Conservation (phyloP, 2,329 filamentous ascomycete genomes). For the Epichloe uncinata region DNA sequence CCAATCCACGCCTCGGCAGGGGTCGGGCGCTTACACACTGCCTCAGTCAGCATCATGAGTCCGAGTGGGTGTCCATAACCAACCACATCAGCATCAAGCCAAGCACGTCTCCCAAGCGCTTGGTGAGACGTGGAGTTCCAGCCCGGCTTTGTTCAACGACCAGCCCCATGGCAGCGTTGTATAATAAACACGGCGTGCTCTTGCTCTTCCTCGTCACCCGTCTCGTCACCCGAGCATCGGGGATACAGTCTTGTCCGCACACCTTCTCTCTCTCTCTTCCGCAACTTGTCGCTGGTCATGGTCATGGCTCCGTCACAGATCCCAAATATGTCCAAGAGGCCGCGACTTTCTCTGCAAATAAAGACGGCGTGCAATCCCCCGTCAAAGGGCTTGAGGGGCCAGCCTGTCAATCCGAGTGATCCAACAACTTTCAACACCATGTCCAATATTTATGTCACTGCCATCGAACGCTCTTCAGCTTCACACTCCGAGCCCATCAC, state of each 20-base stretch:
- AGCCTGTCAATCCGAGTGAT: slow-evolving; percentile 38
- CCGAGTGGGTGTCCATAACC: not conserved
- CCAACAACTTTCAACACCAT: slow-evolving; percentile 53
- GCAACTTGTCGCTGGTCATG: slow-evolving; percentile 4
- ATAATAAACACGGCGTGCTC: not conserved
- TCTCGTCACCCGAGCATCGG: not conserved
- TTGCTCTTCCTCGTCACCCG: not conserved
- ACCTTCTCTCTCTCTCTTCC: not conserved
- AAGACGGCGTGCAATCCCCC: slow-evolving; percentile 28
- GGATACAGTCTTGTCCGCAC: not conserved
- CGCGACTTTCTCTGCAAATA: slow-evolving; percentile 43
- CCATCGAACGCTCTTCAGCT: slow-evolving; percentile 45
- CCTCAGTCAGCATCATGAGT: not conserved
- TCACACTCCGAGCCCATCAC: slow-evolving; percentile 32
- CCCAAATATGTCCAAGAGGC: slow-evolving; percentile 27
- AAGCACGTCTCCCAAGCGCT: not conserved
- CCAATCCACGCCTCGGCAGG: slow-evolving; percentile 2
- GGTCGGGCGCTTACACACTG: slow-evolving; percentile 16
- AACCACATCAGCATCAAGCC: slow-evolving; percentile 1
- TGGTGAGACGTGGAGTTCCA: not conserved
- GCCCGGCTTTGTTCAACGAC: no score
- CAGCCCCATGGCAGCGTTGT: not conserved
- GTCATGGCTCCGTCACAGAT: slow-evolving; percentile 13
- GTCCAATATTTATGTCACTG: slow-evolving; percentile 50
- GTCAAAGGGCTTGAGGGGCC: slow-evolving; percentile 21